Percentiles rank a stretch among this genome's conserved stretches.
phyloP scores from a whole-genome alignment of 2,329 filamentous ascomycete genomes.

The Onygenales sp. region DNA sequence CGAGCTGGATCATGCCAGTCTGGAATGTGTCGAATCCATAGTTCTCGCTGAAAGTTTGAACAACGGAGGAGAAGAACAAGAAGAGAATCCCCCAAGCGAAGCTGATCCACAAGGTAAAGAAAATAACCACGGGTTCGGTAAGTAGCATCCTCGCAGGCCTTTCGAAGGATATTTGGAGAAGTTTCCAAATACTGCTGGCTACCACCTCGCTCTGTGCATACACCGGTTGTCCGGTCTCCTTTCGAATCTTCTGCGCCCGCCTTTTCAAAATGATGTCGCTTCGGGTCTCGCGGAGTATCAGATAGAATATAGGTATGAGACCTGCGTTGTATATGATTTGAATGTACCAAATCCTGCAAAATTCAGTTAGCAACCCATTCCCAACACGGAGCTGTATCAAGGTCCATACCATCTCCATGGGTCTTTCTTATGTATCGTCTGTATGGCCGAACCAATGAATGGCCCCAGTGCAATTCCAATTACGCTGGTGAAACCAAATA shows the following conservation, averaged over 20 bases:
- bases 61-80: conserved; percentile 33
- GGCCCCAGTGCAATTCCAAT: conserved; percentile 37
- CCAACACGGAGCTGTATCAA: conserved; percentile 10
- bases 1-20: conserved; percentile 32
- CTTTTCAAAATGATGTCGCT: conserved; percentile 32
- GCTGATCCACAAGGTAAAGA: conserved; percentile 36
- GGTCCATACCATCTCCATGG: conserved; percentile 31
- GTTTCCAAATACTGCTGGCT: conserved; percentile 8
- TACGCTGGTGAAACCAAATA: conserved; percentile 36
- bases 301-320: conserved; percentile 31
- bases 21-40: conserved; percentile 27
- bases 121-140: conserved; percentile 34
- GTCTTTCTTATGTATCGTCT: conserved; percentile 22
- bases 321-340: conserved; percentile 37
- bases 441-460: conserved; percentile 33
- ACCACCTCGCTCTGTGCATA: conserved; percentile 22
- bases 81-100: conserved; percentile 38
- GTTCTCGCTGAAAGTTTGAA: conserved; percentile 29
- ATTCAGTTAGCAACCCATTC: neutral
- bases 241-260: conserved; percentile 31
- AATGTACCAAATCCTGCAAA: conserved; percentile 34
- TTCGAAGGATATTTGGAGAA: conserved; percentile 32
- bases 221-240: conserved; percentile 21
- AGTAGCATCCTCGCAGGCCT: conserved; percentile 30
- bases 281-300: conserved; percentile 34